Percentiles rank a stretch among this genome's conserved stretches.
Evolutionary conservation across 1,284 basidiomycete genomes (phyloP).

Genomic region (Trametes pubescens): DNA sequence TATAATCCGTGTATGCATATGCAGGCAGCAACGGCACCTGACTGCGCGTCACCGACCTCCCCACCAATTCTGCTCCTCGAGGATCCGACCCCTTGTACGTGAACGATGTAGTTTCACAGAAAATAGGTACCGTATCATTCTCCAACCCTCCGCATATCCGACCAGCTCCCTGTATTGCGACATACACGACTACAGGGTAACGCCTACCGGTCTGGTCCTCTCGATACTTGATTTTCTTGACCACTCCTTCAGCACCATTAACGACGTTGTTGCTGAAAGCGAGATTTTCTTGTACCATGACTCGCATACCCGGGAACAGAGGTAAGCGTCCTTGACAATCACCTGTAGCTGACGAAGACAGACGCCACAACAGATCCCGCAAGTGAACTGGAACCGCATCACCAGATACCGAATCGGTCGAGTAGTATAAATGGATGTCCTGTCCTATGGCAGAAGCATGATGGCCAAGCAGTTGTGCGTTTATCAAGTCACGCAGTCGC

Average conservation of each 20-base stretch:
- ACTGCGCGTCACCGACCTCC: slow-evolving; percentile 22
- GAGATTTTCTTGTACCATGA: slow-evolving; percentile 41
- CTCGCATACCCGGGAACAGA: slow-evolving; percentile 38
- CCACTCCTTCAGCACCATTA: slow-evolving; percentile 39
- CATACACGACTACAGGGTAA: neutral
- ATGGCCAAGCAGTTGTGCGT: slow-evolving; percentile 6
- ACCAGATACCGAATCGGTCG: neutral
- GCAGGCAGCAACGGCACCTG: slow-evolving; percentile 39
- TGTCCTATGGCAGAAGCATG: neutral
- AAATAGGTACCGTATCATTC: neutral
- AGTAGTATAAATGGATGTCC: neutral
- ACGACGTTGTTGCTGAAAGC: slow-evolving; percentile 35
- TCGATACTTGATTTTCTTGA: slow-evolving; percentile 33
- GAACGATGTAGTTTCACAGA: neutral
- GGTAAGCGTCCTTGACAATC: slow-evolving; percentile 25
- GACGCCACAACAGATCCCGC: neutral
- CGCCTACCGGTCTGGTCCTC: neutral
- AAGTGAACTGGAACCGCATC: neutral
- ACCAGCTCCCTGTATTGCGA: neutral
- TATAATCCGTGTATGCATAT: slow-evolving; percentile 41
- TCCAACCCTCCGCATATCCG: neutral
- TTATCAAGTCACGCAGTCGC: neutral
- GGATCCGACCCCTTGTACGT: too few relatives aligned
- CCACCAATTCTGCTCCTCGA: too few relatives aligned
- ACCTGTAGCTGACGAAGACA: neutral